phyloP scores from a whole-genome alignment of 2,329 filamentous ascomycete genomes.

The Botryotinia globosa region DNA sequence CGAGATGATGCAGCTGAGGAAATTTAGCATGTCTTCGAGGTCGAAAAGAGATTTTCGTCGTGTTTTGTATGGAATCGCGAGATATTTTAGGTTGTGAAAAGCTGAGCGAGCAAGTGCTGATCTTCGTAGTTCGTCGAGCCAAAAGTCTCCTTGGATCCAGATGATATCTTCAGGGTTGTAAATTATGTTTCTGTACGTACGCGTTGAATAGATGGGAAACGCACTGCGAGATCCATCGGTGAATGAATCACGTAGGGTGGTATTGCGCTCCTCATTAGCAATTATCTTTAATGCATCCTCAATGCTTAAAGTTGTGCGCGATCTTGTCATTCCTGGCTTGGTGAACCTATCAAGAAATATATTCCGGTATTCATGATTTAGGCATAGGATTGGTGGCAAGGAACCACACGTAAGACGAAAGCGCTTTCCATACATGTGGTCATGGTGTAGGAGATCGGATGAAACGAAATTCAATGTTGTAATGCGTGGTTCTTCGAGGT shows the following conservation, averaged over 20 bases:
- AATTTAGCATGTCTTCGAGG: neutral
- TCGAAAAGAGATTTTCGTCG: neutral
- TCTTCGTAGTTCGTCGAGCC: constrained; percentile 2
- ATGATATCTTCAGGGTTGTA: neutral
- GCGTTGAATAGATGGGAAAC: neutral
- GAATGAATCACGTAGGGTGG: neutral
- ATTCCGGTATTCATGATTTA: constrained; percentile 6
- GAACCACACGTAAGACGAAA: neutral
- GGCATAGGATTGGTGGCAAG: neutral
- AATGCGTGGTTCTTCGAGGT: neutral
- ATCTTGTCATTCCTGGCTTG: neutral
- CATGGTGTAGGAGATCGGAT: neutral
- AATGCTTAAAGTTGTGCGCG: neutral
- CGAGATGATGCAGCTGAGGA: neutral
- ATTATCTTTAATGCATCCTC: neutral
- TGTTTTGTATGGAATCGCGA: neutral
- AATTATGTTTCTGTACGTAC: neutral
- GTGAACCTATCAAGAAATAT: neutral
- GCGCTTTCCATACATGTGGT: neutral
- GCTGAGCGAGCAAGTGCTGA: constrained; percentile 2
- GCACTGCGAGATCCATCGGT: neutral
- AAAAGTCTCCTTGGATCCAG: constrained; percentile 12
- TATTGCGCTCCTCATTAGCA: neutral
- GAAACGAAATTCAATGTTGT: neutral
- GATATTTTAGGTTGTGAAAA: neutral